phyloP scores from a whole-genome alignment of 148 eudicot genomes.

The Cornus florida region DNA sequence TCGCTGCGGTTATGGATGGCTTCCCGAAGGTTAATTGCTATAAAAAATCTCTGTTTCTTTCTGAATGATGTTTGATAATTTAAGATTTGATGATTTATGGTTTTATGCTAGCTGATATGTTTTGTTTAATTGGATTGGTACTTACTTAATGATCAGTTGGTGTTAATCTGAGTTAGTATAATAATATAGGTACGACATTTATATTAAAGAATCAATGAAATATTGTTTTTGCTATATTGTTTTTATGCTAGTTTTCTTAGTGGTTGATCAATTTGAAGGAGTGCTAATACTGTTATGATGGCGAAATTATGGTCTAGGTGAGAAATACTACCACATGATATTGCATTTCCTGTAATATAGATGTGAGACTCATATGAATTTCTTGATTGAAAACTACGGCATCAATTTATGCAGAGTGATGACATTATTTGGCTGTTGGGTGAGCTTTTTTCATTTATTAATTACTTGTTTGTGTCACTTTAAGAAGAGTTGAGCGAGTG shows the following conservation, averaged over 20 bases:
- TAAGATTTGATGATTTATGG: not conserved
- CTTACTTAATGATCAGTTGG: not conserved
- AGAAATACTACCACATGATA: not conserved
- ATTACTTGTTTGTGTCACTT: not conserved
- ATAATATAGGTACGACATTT: no score
- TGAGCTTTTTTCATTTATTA: not conserved
- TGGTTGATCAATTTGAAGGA: not conserved
- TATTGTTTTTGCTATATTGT: not conserved
- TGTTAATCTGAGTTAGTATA: no score
- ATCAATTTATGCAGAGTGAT: not conserved
- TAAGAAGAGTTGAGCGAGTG: not conserved
- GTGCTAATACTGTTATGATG: not conserved
- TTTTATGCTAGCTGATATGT: not conserved
- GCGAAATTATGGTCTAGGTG: not conserved
- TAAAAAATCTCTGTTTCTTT: not conserved
- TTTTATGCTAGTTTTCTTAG: not conserved
- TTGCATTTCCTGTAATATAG: not conserved
- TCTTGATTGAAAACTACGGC: not conserved
- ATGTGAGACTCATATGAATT: not conserved
- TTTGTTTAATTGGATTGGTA: not conserved
- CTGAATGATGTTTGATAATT: not conserved
- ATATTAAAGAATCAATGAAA: no score
- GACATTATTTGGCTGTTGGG: not conserved
- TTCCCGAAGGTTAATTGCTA: conserved; percentile 53
- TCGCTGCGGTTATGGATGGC: conserved; percentile 63